Evolutionary conservation across 805 yeast genomes (phyloP).

Genomic region (Scheffersomyces coipomensis): DNA sequence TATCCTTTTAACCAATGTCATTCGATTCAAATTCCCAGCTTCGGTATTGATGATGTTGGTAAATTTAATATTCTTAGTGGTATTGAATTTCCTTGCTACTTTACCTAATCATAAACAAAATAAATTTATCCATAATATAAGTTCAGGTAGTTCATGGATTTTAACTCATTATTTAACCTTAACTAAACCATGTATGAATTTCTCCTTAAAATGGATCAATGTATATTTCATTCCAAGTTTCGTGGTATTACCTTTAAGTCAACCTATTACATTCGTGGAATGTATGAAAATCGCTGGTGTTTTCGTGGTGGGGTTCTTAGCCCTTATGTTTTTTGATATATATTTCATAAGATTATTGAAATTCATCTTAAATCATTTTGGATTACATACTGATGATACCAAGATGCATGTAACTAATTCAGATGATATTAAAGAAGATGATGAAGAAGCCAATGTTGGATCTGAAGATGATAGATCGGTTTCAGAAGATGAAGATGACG

Average conservation of each 20-base stretch:
- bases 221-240: conserved; percentile 78
- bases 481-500: conserved; percentile 12
- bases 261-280: conserved; percentile 63
- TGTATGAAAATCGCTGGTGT: conserved; percentile 74
- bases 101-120: conserved; percentile 6
- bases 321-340: conserved; percentile 44
- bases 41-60: conserved; percentile 71
- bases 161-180: conserved; percentile 30
- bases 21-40: conserved; percentile 59
- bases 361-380: conserved; percentile 12
- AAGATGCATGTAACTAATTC: neutral
- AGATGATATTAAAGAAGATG: conserved; percentile 5
- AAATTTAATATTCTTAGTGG: conserved; percentile 46
- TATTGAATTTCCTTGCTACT: conserved; percentile 25
- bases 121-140: conserved; percentile 8
- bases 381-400: conserved; percentile 1
- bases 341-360: conserved; percentile 33
- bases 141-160: conserved; percentile 15
- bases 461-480: conserved; percentile 15
- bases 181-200: conserved; percentile 64
- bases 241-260: conserved; percentile 65
- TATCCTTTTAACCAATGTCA: conserved; percentile 39
- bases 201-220: conserved; percentile 74
- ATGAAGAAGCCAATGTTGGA: conserved; percentile 4
- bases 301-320: conserved; percentile 62